Conservation (phyloP, 176 grass and related monocot species). For the Echinochloa phyllopogon region DNA sequence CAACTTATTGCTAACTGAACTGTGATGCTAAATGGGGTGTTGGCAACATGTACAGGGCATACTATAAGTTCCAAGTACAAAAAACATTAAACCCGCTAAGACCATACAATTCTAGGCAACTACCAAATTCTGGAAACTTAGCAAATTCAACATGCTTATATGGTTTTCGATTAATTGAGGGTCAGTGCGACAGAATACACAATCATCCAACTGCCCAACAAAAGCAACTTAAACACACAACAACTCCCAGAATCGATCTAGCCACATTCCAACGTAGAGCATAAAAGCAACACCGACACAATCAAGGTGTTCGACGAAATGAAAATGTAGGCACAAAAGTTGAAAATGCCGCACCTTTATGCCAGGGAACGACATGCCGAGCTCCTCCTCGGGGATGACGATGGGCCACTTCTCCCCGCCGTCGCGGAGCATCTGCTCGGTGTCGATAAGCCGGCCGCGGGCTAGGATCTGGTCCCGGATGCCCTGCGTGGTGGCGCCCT, state of each 20-base stretch:
- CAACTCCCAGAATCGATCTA: too few species aligned
- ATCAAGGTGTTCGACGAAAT: constrained; percentile 49
- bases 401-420: too few species aligned
- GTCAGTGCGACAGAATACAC: not conserved
- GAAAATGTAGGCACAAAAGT: not conserved
- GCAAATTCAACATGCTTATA: not conserved
- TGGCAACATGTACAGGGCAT: not conserved
- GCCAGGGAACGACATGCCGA: too few species aligned
- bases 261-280: not conserved
- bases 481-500: too few species aligned
- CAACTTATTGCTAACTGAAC: too few species aligned
- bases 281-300: constrained; percentile 8
- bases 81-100: not conserved
- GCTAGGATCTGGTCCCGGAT: too few species aligned
- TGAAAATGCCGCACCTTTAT: too few species aligned
- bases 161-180: not conserved
- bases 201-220: not conserved
- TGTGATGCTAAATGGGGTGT: not conserved
- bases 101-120: not conserved
- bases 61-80: not conserved
- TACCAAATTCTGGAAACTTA: not conserved
- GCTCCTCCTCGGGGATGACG: too few species aligned
- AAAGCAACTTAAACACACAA: not conserved
- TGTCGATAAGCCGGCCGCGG: too few species aligned
- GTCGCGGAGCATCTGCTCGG: too few species aligned